Evolutionary conservation across 805 yeast species (phyloP).

Genomic region (Saitoella complicata): DNA sequence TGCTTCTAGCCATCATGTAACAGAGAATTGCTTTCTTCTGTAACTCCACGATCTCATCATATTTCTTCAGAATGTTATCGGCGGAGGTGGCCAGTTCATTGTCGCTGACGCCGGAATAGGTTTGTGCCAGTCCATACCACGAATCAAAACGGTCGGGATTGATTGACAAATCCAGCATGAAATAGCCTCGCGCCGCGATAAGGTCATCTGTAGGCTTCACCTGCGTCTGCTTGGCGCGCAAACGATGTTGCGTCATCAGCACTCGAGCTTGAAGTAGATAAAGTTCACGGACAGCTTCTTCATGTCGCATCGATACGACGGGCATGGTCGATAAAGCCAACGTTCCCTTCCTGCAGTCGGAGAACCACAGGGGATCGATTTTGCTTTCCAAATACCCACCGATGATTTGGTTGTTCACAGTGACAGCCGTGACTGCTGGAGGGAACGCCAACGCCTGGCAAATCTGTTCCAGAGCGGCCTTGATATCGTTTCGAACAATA

Average conservation of each 20-base stretch:
- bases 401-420: conserved; percentile 28
- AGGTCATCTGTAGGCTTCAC: conserved; percentile 73
- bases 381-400: conserved; percentile 28
- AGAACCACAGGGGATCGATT: conserved; percentile 11
- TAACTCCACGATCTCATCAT: conserved; percentile 18
- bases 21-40: conserved; percentile 32
- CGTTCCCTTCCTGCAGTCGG: conserved; percentile 7
- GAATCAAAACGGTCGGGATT: conserved; percentile 59
- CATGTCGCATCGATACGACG: conserved; percentile 23
- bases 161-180: conserved; percentile 21
- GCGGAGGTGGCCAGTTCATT: conserved; percentile 89
- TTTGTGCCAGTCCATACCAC: conserved; percentile 73
- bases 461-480: conserved; percentile 51
- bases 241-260: conserved; percentile 49
- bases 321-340: conserved; percentile 5
- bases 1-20: conserved; percentile 54
- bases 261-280: conserved; percentile 56
- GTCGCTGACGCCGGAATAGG: conserved; percentile 63
- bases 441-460: conserved; percentile 54
- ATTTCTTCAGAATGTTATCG: conserved; percentile 58
- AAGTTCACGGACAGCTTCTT: conserved; percentile 31
- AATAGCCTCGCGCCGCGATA: conserved; percentile 50
- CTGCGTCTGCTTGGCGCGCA: conserved; percentile 49
- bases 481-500: conserved; percentile 51
- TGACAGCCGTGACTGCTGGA: conserved; percentile 10